A percentile compares a stretch with the other conserved stretches of the same genome.
Evolutionary conservation across 2,329 filamentous ascomycete genomes (phyloP).

Genomic region (Chaetomiaceae sp.): DNA sequence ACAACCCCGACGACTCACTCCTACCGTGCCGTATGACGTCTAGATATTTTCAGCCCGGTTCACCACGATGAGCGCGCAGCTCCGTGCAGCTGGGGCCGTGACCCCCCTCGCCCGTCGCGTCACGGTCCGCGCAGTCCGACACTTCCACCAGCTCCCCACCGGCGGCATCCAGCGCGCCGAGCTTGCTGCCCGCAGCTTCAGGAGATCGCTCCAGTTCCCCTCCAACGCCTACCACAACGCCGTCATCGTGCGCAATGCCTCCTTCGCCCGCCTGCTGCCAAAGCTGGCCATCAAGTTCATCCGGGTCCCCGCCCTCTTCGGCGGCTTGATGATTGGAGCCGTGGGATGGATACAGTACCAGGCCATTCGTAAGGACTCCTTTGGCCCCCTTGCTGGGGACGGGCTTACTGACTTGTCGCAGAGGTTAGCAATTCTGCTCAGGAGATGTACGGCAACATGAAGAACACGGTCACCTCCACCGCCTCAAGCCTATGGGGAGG

Average conservation of each 20-base stretch:
- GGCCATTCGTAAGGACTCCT: conserved; percentile 64
- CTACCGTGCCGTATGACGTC: conserved; percentile 17
- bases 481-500: conserved; percentile 68
- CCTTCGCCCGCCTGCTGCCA: conserved; percentile 66
- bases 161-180: conserved; percentile 66
- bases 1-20: not conserved
- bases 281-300: conserved; percentile 87
- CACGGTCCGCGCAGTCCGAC: conserved; percentile 52
- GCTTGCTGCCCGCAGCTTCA: conserved; percentile 55
- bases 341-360: conserved; percentile 95
- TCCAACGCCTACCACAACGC: conserved; percentile 83
- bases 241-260: conserved; percentile 59
- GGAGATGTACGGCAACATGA: conserved; percentile 70
- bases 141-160: conserved; percentile 62
- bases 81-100: conserved; percentile 67
- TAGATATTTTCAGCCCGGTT: conserved; percentile 16
- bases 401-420: conserved; percentile 29
- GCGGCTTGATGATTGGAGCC: conserved; percentile 79
- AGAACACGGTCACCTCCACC: conserved; percentile 64
- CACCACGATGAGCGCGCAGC: conserved; percentile 63
- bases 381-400: not conserved
- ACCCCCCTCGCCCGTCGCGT: conserved; percentile 58
- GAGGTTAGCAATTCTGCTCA: conserved; percentile 73
- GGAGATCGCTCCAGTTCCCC: conserved; percentile 68
- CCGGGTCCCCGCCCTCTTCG: conserved; percentile 85